Base-by-base conservation (phyloP, 2,329 filamentous ascomycete species). In the Cladosporium sphaerospermum region DNA sequence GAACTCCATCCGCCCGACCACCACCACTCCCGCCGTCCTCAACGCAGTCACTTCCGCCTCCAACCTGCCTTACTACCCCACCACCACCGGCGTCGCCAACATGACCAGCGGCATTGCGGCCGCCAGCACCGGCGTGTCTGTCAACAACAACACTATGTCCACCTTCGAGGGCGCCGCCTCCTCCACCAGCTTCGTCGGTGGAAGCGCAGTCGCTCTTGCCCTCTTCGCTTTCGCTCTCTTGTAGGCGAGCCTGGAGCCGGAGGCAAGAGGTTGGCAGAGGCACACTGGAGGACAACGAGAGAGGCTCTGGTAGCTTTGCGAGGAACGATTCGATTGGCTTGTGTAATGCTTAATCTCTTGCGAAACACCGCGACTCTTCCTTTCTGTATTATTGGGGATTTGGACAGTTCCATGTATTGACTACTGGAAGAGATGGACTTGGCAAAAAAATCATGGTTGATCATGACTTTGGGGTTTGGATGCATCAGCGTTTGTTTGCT, bases 101-200 rank as follows among this genome's bases (percentile, higher is more conserved):
- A n/a, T 18, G 31, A 51, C 48, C 13, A 36, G n/a, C 8, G 48
- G 48, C 9, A 23, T 34, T 13, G 40, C 48, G 14, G 40, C 40
- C 9, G 39, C 48, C 14, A 51, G 40, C 18, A 34, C 39, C 5
- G 48, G 39, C 42, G 16, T 11, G 8, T 14, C 28, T 32, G 16
- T 28, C 11, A 16, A 32, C 48, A 51, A 51, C 48, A 51, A 51
- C 48, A 51, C 48, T 8, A 40, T 51, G 8, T 40, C 48, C 31
- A 40, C 43, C n/a, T 51, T 44, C 40, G 48, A 51, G 19, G 48
- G 48, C n/a, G 48, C 48, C 16, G 47, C 28, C 4, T 51, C 48
- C 10, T 43, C 48, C 2, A 44, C 48, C 18, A 44, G 40, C 40
- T 44, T 51, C 32, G 42, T 51, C 7, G 48, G 39, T 4, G 40